Conservation (phyloP, 495 filamentous ascomycete species). For the Darksidea phi region DNA sequence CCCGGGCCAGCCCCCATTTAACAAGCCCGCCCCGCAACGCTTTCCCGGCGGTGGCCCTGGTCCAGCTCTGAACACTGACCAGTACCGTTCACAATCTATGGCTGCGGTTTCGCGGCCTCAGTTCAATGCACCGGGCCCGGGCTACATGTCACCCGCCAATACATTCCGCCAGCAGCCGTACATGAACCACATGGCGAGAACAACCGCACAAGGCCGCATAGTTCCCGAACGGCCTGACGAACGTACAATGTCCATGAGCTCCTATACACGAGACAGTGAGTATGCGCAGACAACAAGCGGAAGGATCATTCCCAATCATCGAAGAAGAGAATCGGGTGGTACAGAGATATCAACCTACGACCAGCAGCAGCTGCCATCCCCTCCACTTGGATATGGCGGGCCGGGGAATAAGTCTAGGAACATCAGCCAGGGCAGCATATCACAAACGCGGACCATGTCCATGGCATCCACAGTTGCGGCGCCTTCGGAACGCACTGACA, state of each 20-base stretch:
- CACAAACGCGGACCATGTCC: slow-evolving; percentile 69
- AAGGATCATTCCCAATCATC: slow-evolving; percentile 69
- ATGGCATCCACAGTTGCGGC: slow-evolving; percentile 76
- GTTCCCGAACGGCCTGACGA: slow-evolving; percentile 92
- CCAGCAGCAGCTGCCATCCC: slow-evolving; percentile 12
- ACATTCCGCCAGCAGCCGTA: slow-evolving; percentile 77
- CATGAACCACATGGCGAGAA: slow-evolving; percentile 60
- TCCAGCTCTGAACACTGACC: slow-evolving; percentile 78
- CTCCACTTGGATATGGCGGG: slow-evolving; percentile 29
- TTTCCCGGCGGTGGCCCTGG: slow-evolving; percentile 50
- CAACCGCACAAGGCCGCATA: slow-evolving; percentile 82
- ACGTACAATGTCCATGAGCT: slow-evolving; percentile 91
- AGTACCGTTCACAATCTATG: slow-evolving; percentile 89
- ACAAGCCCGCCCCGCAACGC: slow-evolving; percentile 56
- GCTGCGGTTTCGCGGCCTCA: slow-evolving; percentile 64
- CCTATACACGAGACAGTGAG: slow-evolving; percentile 75
- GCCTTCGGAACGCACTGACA: slow-evolving; percentile 46
- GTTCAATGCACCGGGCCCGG: slow-evolving; percentile 44
- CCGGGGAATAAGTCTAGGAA: slow-evolving; percentile 40
- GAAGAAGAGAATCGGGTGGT: slow-evolving; percentile 55
- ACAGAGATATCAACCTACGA: slow-evolving; percentile 20
- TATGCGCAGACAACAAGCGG: slow-evolving; percentile 87
- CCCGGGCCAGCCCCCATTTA: slow-evolving; percentile 52
- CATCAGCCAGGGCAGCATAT: slow-evolving; percentile 43
- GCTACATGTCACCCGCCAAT: slow-evolving; percentile 66